Percentiles rank a stretch among this genome's conserved stretches.
Conservation (phyloP, 441 rosid genomes). For the Erysimum cheiri region DNA sequence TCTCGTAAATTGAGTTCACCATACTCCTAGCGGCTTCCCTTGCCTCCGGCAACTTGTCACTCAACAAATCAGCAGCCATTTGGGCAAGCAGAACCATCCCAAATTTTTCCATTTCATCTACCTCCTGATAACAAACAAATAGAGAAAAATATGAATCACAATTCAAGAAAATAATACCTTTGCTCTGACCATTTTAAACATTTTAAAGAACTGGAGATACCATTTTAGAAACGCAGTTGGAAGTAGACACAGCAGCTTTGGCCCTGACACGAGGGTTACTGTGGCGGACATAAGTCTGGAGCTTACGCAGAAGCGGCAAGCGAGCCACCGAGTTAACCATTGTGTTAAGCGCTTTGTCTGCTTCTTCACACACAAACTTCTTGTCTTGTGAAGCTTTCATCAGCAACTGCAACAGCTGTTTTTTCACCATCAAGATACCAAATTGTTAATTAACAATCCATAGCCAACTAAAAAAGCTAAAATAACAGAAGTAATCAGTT, state of each 20-base stretch:
- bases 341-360: slow-evolving; percentile 65
- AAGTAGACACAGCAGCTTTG: slow-evolving; percentile 73
- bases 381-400: slow-evolving; percentile 98
- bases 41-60: slow-evolving; percentile 87
- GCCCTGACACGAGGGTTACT: slow-evolving; percentile 77
- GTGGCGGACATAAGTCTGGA: slow-evolving; percentile 60
- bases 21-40: slow-evolving; percentile 84
- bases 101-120: slow-evolving; percentile 62
- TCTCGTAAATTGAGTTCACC: slow-evolving; percentile 50
- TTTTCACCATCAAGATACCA: neutral
- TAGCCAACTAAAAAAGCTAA: slow-evolving; percentile 4
- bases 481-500: neutral
- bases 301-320: slow-evolving; percentile 66
- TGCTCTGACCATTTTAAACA: neutral
- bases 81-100: slow-evolving; percentile 62
- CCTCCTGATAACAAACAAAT: slow-evolving; percentile 47
- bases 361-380: slow-evolving; percentile 92
- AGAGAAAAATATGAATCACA: neutral
- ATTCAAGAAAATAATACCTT: neutral
- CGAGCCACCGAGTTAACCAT: slow-evolving; percentile 68
- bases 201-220: slow-evolving; percentile 41
- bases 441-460: neutral
- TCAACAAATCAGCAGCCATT: slow-evolving; percentile 71
- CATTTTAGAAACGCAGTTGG: slow-evolving; percentile 70
- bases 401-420: slow-evolving; percentile 78